These are phyloP conservation scores for Mariannaea elegans DNA, from an alignment of 2,329 filamentous ascomycete species.

Conservation along the genomic window DNA sequence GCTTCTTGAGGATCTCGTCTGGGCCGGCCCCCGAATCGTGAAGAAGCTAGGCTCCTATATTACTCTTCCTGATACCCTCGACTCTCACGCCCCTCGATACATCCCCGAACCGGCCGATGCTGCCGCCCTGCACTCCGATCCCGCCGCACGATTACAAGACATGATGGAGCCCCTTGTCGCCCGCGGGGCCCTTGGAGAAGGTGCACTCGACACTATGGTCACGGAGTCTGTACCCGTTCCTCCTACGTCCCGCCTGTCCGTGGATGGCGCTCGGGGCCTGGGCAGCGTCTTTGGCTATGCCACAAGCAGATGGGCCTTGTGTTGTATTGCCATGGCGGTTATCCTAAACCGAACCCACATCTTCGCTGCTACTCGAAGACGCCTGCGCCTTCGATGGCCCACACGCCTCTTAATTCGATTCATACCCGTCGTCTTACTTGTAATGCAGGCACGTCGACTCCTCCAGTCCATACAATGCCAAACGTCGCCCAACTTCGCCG, in stretches of 20 bases:
- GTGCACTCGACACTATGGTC: conserved; percentile 21
- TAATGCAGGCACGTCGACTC: conserved; percentile 73
- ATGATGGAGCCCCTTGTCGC: conserved; percentile 41
- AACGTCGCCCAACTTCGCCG: conserved; percentile 77
- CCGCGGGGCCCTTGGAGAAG: conserved; percentile 17
- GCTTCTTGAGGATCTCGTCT: conserved; percentile 73
- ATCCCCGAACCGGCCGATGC: conserved; percentile 31
- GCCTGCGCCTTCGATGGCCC: conserved; percentile 79
- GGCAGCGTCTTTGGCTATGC: conserved; percentile 90
- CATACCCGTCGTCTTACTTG: conserved; percentile 74
- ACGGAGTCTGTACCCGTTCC: conserved; percentile 25
- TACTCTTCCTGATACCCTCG: conserved; percentile 66
- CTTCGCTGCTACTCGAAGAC: conserved; percentile 87
- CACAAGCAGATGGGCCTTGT: conserved; percentile 90
- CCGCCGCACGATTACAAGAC: conserved; percentile 38
- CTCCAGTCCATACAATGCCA: conserved; percentile 92
- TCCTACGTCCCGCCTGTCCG: conserved; percentile 57
- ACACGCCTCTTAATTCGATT: conserved; percentile 75
- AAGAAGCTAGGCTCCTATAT: conserved; percentile 73
- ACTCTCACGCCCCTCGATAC: conserved; percentile 56
- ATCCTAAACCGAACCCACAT: conserved; percentile 92
- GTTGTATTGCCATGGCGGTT: conserved; percentile 86
- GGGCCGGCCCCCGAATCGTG: conserved; percentile 75
- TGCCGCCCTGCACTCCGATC: conserved; percentile 32
- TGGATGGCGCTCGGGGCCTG: conserved; percentile 73